Base-by-base conservation (phyloP, 106 monocot species). In the Dioscorea zingiberensis region DNA sequence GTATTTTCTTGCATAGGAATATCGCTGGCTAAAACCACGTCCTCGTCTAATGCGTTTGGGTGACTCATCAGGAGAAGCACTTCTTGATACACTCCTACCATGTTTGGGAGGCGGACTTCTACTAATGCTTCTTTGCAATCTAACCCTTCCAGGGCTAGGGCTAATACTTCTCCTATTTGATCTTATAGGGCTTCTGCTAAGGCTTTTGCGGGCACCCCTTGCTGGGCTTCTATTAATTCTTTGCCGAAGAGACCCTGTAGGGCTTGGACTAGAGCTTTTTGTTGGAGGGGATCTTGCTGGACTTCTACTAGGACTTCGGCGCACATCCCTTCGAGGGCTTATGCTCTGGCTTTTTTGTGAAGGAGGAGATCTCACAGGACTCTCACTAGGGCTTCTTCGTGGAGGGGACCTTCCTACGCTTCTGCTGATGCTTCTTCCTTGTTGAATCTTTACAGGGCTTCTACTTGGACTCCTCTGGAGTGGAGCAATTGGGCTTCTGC, bases 1-100 rank as follows among this genome's bases (percentile, higher is more conserved):
- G 54, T 97, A 92, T 38, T 81, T 70, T 66, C 97, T 74, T 16
- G 88, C 91, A 82, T 84, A 97, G 0, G 88, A 86, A 64, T 88
- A 97, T 17, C 73, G 77, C 56, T 92, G 74, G 45, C 86, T 97
- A 51, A 97, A 97, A 57, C 97, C 97, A 7, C 97, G 73, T 7
- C 97, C 97, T 53, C 92, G 77, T 70, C 88, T 77, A 21, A 92
- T 81, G 22, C 92, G 91, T 65, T 83, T 87, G 4, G 94, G 83
- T 5, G 90, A 90, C 26, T 74, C 87, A 77, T 83, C 86, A 15
- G 88, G 97, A 18, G 97, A 97, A 46, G 19, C 75, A 76, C 97
- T 97, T 73, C 92, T 83, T 14, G 92, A 92, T 25, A 64, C 47
- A 45, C 88, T 88, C 77, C 83, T 83, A 2, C 54, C 55, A 54